phyloP scores from a whole-genome alignment of 1,284 basidiomycete genomes.

The Cryptococcus sp. region DNA sequence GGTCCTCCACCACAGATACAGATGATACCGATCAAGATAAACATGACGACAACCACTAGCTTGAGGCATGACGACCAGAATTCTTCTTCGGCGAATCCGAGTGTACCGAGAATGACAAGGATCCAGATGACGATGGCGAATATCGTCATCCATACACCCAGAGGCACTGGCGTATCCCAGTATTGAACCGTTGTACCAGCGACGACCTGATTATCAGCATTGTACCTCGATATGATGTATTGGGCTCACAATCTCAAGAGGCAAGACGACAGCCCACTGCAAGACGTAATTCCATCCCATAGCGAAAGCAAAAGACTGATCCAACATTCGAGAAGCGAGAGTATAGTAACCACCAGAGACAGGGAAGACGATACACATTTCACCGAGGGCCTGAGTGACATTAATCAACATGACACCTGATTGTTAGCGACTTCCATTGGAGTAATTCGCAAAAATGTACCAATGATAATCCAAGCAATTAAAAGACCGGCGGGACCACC shows the following conservation, averaged over 20 bases:
- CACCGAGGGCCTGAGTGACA: conserved; percentile 48
- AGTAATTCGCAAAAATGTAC: conserved; percentile 2
- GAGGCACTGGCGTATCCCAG: conserved; percentile 37
- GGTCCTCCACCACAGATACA: conserved; percentile 44
- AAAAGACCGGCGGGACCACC: conserved; percentile 53
- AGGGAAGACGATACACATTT: conserved; percentile 51
- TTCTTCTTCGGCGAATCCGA: conserved; percentile 46
- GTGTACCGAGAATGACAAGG: conserved; percentile 35
- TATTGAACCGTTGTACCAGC: conserved; percentile 41
- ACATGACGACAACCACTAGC: conserved; percentile 46
- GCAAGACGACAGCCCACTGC: conserved; percentile 47
- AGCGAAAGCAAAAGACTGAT: conserved; percentile 37
- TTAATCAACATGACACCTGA: conserved; percentile 43
- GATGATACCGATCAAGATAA: conserved; percentile 41
- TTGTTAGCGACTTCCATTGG: too few species aligned
- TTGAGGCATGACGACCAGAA: conserved; percentile 47
- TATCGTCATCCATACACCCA: conserved; percentile 47
- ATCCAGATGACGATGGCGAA: conserved; percentile 21
- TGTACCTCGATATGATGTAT: neutral
- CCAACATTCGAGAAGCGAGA: conserved; percentile 41
- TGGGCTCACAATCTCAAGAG: conserved; percentile 38
- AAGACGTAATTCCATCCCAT: conserved; percentile 46
- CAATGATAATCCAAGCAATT: conserved; percentile 43
- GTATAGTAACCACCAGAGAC: conserved; percentile 52
- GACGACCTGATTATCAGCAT: conserved; percentile 32